phyloP scores from a whole-genome alignment of 371 early-diverging fungal genomes.

The Zychaea mexicana region DNA sequence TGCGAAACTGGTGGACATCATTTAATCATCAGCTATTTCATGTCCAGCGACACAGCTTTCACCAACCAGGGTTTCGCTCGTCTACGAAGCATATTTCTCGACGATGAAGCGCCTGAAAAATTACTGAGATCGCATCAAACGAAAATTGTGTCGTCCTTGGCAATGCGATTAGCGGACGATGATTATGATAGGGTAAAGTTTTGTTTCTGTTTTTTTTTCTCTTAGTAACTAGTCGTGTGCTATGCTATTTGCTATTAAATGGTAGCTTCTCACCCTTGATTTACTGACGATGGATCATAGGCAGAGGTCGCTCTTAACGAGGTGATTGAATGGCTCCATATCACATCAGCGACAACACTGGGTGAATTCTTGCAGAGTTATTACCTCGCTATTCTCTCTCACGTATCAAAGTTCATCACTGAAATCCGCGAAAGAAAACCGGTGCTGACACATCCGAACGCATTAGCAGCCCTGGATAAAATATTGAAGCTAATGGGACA shows the following conservation, averaged over 20 bases:
- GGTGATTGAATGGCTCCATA: conserved; percentile 1
- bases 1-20: conserved; percentile 3
- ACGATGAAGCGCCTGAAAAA: background rate
- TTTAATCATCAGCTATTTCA: conserved; percentile 4
- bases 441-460: conserved; percentile 7
- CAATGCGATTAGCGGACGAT: conserved; percentile 11
- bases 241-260: background rate
- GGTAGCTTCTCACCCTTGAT: background rate
- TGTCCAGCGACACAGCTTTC: background rate
- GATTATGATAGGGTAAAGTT: background rate
- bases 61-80: background rate
- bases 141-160: conserved; percentile 13
- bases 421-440: background rate
- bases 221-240: background rate
- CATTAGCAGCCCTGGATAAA: conserved; percentile 5
- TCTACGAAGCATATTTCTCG: background rate
- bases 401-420: conserved; percentile 3
- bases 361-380: conserved; percentile 2
- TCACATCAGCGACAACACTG: background rate
- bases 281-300: conserved; percentile 6
- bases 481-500: conserved; percentile 3
- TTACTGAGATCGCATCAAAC: conserved; percentile 5
- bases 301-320: conserved; percentile 6
- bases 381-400: conserved; percentile 10
- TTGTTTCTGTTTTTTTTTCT: too few relatives aligned